Conservation (phyloP, 495 filamentous ascomycete genomes). For the Aspergillus steynii region DNA sequence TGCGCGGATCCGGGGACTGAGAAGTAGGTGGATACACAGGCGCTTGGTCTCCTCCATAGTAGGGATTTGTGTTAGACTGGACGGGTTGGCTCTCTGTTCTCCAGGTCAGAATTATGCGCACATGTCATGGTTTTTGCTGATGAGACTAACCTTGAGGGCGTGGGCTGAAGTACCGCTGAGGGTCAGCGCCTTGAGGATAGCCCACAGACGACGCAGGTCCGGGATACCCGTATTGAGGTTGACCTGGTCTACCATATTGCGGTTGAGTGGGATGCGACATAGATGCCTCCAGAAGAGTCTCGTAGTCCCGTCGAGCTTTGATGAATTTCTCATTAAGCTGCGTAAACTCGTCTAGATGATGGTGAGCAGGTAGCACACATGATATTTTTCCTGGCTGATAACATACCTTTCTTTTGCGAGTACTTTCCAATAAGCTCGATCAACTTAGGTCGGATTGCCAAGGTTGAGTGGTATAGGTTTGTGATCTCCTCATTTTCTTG, state of each 20-base stretch:
- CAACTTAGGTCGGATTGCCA: slow-evolving; percentile 92
- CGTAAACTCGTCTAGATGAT: slow-evolving; percentile 82
- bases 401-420: slow-evolving; percentile 93
- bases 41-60: slow-evolving; percentile 38
- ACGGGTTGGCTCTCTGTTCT: slow-evolving; percentile 32
- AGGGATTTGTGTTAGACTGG: slow-evolving; percentile 31
- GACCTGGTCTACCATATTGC: slow-evolving; percentile 66
- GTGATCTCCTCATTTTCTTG: slow-evolving; percentile 94
- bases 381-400: neutral
- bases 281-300: slow-evolving; percentile 89
- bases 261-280: slow-evolving; percentile 86
- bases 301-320: slow-evolving; percentile 95
- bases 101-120: slow-evolving; percentile 13
- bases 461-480: slow-evolving; percentile 86
- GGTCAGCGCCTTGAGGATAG: slow-evolving; percentile 56
- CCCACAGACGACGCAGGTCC: slow-evolving; percentile 48
- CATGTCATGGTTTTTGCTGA: neutral
- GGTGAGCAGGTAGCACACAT: slow-evolving; percentile 17
- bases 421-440: slow-evolving; percentile 99
- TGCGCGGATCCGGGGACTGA: slow-evolving; percentile 48
- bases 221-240: slow-evolving; percentile 64
- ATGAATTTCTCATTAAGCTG: slow-evolving; percentile 99
- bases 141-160: slow-evolving; percentile 48
- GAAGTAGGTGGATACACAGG: slow-evolving; percentile 40
- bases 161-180: slow-evolving; percentile 71